Evolutionary conservation across 1,284 basidiomycete species (phyloP).

Genomic region (Caloboletus firmus): DNA sequence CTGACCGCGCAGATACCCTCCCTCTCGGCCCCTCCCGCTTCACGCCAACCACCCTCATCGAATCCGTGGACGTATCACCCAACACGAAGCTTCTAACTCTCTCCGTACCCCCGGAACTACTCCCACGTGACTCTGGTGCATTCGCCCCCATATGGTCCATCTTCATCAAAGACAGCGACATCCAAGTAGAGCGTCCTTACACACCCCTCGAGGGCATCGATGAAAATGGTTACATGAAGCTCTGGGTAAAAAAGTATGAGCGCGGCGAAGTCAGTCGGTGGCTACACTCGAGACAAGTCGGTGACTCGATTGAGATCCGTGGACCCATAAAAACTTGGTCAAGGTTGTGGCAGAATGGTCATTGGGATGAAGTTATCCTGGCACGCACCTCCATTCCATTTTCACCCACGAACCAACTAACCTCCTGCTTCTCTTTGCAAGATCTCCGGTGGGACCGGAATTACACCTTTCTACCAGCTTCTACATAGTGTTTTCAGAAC

Average conservation of each 20-base stretch:
- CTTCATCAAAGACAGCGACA: constrained; percentile 82
- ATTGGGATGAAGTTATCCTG: constrained; percentile 79
- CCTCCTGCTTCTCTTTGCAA: constrained; percentile 30
- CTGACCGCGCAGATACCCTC: constrained; percentile 41
- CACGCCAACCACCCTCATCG: constrained; percentile 58
- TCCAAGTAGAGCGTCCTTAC: constrained; percentile 86
- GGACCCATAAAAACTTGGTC: constrained; percentile 74
- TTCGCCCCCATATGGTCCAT: constrained; percentile 68
- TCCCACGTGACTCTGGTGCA: constrained; percentile 25
- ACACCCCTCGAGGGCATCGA: constrained; percentile 76
- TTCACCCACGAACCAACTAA: background rate
- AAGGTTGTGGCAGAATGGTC: constrained; percentile 51
- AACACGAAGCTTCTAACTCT: constrained; percentile 65
- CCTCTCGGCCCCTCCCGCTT: constrained; percentile 62
- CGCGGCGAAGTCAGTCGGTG: constrained; percentile 81
- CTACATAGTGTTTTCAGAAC: constrained; percentile 45
- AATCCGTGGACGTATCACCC: constrained; percentile 50
- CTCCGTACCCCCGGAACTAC: constrained; percentile 47
- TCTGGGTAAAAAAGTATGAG: constrained; percentile 79
- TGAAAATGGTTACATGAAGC: constrained; percentile 56
- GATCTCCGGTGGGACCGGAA: constrained; percentile 83
- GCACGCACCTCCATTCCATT: constrained; percentile 41
- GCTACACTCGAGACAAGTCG: constrained; percentile 68
- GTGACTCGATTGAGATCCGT: constrained; percentile 72
- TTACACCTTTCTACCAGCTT: constrained; percentile 78